phyloP scores from a whole-genome alignment of 345 rosid genomes.

The Moringa oleifera region DNA sequence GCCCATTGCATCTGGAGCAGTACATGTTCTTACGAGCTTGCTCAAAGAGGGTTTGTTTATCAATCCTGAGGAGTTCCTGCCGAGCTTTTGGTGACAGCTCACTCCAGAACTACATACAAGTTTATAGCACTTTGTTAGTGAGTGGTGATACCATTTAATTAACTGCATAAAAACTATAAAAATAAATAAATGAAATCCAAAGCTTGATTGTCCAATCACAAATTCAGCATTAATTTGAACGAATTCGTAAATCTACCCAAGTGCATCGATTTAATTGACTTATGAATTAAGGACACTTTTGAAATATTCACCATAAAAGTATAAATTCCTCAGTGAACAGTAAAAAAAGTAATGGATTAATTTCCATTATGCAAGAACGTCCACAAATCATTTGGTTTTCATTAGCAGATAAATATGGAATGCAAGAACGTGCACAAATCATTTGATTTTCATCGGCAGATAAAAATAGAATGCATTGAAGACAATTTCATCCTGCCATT shows the following conservation, averaged over 20 bases:
- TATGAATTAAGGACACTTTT: background rate
- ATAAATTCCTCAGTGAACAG: too few relatives aligned
- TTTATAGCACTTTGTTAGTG: constrained; percentile 13
- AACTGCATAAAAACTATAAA: too few relatives aligned
- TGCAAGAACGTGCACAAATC: background rate
- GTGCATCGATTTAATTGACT: background rate
- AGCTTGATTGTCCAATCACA: background rate
- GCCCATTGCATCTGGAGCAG: constrained; percentile 94
- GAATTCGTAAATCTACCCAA: background rate
- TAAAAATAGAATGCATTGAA: background rate
- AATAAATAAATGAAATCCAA: background rate
- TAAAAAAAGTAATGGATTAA: background rate
- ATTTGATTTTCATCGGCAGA: background rate
- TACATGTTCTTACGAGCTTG: constrained; percentile 97
- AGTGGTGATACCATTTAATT: constrained; percentile 1
- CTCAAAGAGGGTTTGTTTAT: constrained; percentile 83
- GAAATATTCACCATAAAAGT: too few relatives aligned
- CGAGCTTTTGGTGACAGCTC: constrained; percentile 56
- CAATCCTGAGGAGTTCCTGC: constrained; percentile 69
- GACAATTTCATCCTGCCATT: background rate
- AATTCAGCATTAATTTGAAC: too few relatives aligned
- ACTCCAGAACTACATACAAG: constrained; percentile 71
- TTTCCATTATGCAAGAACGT: background rate
- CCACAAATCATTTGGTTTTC: background rate
- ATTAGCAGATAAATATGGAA: background rate